Base-by-base conservation (phyloP, 2,329 filamentous ascomycete species). In the Curvularia hawaiiensis region DNA sequence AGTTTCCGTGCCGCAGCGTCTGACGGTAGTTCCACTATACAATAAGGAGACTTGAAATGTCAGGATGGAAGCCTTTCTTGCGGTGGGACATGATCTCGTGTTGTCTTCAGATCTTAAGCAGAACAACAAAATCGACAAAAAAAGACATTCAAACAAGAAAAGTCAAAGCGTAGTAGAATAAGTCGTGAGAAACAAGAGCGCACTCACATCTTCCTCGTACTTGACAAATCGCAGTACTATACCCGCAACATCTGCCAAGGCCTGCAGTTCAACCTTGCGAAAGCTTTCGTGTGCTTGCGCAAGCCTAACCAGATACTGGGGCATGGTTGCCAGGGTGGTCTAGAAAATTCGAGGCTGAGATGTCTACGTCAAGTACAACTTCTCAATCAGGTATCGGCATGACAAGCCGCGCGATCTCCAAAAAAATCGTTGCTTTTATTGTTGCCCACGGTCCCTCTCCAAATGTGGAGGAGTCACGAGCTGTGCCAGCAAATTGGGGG, bases 241-340 rank as follows among this genome's bases (percentile, higher is more conserved):
- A 10, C 82, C 82, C 54, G 88, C 84, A 5, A 94, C 74, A 10
- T 86, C 79, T 4, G 92, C 92, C 20, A 99, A 81, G 24, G 95
- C 88, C 70, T 94, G 81, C 14, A 97, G 84, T 77, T 99, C 95
- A 3, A 93, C 86, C 54, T 87, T 82, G 39, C 94, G 89, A 74
- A 99, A 99, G n/a, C 86, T 89, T 79, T 97, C 92, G 75, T 98
- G 93, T 57, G 85, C 83, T 77, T 98, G 95, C 44, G 89, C 90
- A 74, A 98, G 92, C 68, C 94, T 90, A 63, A 99, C 88, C 59
- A 99, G 84, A 72, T 91, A 98, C 61, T 96, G 86, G 86, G 72
- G 72, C 74, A 76, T 76, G 31, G 38, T 59, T 59, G 35, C 16
- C 35, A 16, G 35, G 35, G 35, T 18, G 35, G 16, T n/a, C 35